phyloP scores from a whole-genome alignment of 192 early-diverging fungal genomes.

The Tieghemiomyces parasiticus region DNA sequence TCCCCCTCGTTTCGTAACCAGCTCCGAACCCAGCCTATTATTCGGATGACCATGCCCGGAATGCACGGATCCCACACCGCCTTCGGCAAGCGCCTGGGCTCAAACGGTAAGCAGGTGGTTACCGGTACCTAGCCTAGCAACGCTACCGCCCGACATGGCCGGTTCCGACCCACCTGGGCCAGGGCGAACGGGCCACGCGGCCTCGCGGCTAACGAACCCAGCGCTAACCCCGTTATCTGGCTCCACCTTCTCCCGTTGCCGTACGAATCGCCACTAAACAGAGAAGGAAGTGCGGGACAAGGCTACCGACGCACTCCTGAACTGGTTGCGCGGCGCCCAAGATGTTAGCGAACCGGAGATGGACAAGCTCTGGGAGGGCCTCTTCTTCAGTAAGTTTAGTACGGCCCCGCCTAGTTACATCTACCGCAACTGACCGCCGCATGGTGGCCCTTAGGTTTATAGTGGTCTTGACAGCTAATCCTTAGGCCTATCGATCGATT shows the following conservation, averaged over 20 bases:
- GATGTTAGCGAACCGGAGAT: slow-evolving; percentile 46
- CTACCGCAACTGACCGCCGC: not conserved
- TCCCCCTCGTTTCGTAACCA: not conserved
- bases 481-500: not conserved
- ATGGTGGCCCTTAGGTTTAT: not conserved
- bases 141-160: no score
- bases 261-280: slow-evolving; percentile 13
- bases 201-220: no score
- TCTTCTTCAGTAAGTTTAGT: slow-evolving; percentile 67
- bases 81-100: slow-evolving; percentile 51
- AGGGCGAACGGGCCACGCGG: no score
- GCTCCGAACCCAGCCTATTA: not conserved
- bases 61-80: slow-evolving; percentile 8
- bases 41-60: not conserved
- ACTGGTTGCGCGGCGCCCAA: slow-evolving; percentile 35
- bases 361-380: slow-evolving; percentile 78
- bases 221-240: not conserved
- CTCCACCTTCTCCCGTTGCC: not conserved
- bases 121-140: no score
- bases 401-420: not conserved
- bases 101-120: slow-evolving; percentile 55
- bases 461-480: not conserved
- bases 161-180: no score
- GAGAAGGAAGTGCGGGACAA: slow-evolving; percentile 62
- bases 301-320: slow-evolving; percentile 41